phyloP scores from a whole-genome alignment of 495 filamentous ascomycete species.

The Penicillium herquei region DNA sequence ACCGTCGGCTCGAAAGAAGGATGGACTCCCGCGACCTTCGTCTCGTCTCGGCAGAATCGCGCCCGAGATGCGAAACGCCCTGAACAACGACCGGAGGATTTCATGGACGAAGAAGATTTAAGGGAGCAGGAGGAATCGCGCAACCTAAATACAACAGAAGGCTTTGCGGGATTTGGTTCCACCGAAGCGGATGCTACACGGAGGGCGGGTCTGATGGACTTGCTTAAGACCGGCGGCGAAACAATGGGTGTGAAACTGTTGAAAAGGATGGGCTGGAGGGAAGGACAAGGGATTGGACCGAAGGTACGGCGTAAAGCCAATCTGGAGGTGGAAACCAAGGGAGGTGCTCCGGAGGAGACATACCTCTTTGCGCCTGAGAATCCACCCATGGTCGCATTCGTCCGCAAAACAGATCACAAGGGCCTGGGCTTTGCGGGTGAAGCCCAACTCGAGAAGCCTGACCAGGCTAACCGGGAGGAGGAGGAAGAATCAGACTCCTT shows the following conservation, averaged over 20 bases:
- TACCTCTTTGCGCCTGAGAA: slow-evolving; percentile 92
- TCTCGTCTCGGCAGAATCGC: slow-evolving; percentile 82
- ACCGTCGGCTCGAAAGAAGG: slow-evolving; percentile 98
- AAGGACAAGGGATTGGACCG: slow-evolving; percentile 89
- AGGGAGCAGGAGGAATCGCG: slow-evolving; percentile 79
- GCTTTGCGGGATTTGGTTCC: slow-evolving; percentile 75
- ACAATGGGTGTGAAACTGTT: slow-evolving; percentile 88
- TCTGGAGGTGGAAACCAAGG: slow-evolving; percentile 53
- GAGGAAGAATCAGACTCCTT: slow-evolving; percentile 46
- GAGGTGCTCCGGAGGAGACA: slow-evolving; percentile 42
- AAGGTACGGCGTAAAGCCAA: slow-evolving; percentile 77
- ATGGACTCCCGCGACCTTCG: slow-evolving; percentile 89
- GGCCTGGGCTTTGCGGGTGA: slow-evolving; percentile 81
- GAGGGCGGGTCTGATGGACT: slow-evolving; percentile 65
- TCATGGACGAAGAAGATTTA: slow-evolving; percentile 97
- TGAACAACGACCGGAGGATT: slow-evolving; percentile 79
- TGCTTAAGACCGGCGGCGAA: slow-evolving; percentile 73
- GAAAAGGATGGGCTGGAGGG: slow-evolving; percentile 94
- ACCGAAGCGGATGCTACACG: slow-evolving; percentile 55
- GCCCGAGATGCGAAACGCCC: slow-evolving; percentile 60
- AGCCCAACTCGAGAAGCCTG: slow-evolving; percentile 45
- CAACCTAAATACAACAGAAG: slow-evolving; percentile 65
- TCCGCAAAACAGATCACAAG: slow-evolving; percentile 73
- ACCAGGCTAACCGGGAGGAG: slow-evolving; percentile 44
- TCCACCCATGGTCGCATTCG: slow-evolving; percentile 69